Evolutionary conservation across 805 yeast genomes (phyloP).

Genomic region (Ogataea thermomethanolica): DNA sequence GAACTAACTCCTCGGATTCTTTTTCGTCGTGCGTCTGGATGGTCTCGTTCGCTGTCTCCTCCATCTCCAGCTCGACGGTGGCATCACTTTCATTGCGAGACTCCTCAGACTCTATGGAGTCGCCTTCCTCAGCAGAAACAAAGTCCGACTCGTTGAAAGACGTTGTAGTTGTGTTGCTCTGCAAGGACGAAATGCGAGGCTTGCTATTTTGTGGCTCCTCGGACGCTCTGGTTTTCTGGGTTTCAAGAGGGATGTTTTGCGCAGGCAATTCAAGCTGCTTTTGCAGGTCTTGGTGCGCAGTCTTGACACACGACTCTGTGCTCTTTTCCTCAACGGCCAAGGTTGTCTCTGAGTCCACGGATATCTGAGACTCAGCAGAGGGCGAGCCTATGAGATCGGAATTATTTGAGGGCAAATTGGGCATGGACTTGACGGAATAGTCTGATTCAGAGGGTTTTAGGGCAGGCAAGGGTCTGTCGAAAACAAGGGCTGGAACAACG

Average conservation of each 20-base stretch:
- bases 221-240: slow-evolving; percentile 11
- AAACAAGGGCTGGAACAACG: slow-evolving; percentile 14
- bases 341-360: slow-evolving; percentile 32
- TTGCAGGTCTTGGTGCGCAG: slow-evolving; percentile 15
- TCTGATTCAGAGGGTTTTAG: slow-evolving; percentile 35
- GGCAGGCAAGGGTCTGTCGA: slow-evolving; percentile 35
- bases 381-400: slow-evolving; percentile 19
- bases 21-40: slow-evolving; percentile 8
- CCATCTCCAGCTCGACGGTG: slow-evolving; percentile 12
- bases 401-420: slow-evolving; percentile 26
- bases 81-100: slow-evolving; percentile 9
- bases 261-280: slow-evolving; percentile 16
- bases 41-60: slow-evolving; percentile 13
- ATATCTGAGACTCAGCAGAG: slow-evolving; percentile 14
- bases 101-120: slow-evolving; percentile 7
- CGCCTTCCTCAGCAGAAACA: slow-evolving; percentile 32
- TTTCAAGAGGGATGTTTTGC: slow-evolving; percentile 18
- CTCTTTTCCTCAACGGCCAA: slow-evolving; percentile 24
- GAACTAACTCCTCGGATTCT: slow-evolving; percentile 13
- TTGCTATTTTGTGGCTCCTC: neutral
- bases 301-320: slow-evolving; percentile 18
- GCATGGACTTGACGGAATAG: slow-evolving; percentile 32
- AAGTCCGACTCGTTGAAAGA: slow-evolving; percentile 31
- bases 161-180: slow-evolving; percentile 25
- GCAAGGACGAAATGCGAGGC: slow-evolving; percentile 23